Conservation (phyloP, 139 green algal genomes). For the Volvox africanus region DNA sequence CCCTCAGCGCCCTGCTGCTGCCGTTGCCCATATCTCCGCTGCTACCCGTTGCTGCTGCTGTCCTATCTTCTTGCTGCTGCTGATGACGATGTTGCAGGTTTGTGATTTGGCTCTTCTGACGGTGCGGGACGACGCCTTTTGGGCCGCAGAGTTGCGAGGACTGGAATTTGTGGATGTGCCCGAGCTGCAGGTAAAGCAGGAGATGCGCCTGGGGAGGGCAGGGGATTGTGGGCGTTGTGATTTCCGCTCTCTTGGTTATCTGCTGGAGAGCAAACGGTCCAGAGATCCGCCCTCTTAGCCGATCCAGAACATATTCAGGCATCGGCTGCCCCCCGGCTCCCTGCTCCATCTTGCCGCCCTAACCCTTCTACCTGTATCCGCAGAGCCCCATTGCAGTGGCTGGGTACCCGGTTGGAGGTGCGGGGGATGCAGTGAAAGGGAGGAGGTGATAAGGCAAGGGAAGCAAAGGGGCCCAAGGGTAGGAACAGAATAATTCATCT, state of each 20-base stretch:
- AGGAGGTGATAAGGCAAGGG: too few species aligned
- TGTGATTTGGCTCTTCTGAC: conserved; percentile 88
- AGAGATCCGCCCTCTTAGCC: too few species aligned
- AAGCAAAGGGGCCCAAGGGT: too few species aligned
- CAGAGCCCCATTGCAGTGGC: conserved; percentile 81
- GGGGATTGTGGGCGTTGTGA: background rate
- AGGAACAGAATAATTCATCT: too few species aligned
- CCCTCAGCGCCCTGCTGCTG: background rate
- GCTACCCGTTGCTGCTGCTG: too few species aligned
- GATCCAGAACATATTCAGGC: too few species aligned
- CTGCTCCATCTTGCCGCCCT: background rate
- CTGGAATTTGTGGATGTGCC: conserved; percentile 83
- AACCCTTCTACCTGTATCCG: background rate
- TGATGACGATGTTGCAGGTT: conserved; percentile 39
- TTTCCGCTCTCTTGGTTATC: too few species aligned
- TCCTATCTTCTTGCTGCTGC: too few species aligned
- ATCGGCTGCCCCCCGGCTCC: background rate
- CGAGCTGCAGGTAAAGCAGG: conserved; percentile 76
- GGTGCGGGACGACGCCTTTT: conserved; percentile 81
- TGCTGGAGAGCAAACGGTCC: too few species aligned
- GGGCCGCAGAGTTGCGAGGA: conserved; percentile 69
- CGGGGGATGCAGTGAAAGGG: background rate
- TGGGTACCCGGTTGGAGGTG: conserved; percentile 81
- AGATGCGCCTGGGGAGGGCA: background rate
- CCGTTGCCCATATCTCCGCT: too few species aligned